Base-by-base conservation (phyloP, 2,329 filamentous ascomycete genomes). In the Nemania sp. region DNA sequence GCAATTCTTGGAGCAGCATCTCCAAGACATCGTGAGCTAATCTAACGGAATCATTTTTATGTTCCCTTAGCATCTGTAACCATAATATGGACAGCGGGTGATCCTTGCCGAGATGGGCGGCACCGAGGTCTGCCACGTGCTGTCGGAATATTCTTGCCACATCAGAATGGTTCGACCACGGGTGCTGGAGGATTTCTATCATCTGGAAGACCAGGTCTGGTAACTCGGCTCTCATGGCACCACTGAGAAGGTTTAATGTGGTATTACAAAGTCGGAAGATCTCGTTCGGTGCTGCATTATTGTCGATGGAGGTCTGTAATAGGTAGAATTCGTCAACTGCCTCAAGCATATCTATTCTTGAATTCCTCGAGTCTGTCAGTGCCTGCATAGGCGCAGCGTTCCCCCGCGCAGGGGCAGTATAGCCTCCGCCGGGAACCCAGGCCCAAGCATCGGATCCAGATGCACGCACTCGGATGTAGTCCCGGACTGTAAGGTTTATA, bases 121-220 rank as follows among this genome's bases (percentile, higher is more conserved):
- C 43, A 13, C 69, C 69, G 35, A 74, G 70, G 24, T 74, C 73
- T 24, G 64, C 66, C 18, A 73, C 64, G 57, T 73, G 72, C n/a
- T 64, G 62, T 53, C 70, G 70, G 62, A 74, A 74, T 56, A 72
- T 72, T 2, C 51, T 62, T 57, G 70, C 60, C 43, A 74, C 51
- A 18, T 69, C 54, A 52, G 58, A 35, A 60, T 73, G 67, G 7
- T 61, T 65, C 45, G 73, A 72, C 73, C 71, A 72, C 11, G 66
- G 71, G 49, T 71, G 71, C 22, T 70, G 67, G 24, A 74, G 64
- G 32, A 73, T 60, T 38, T 71, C 71, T 29, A 73, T 64, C 60
- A 74, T 71, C 56, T 69, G 69, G n/a, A 73, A 69, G 56, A 73
- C 62, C 38, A 74, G 67, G 22, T 73, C 72, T 6, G 72, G 73